Evolutionary conservation across 2,329 filamentous ascomycete genomes (phyloP), one percentile per base, ranked within the genome.

Genomic region (Stachybotrys elegans): DNA sequence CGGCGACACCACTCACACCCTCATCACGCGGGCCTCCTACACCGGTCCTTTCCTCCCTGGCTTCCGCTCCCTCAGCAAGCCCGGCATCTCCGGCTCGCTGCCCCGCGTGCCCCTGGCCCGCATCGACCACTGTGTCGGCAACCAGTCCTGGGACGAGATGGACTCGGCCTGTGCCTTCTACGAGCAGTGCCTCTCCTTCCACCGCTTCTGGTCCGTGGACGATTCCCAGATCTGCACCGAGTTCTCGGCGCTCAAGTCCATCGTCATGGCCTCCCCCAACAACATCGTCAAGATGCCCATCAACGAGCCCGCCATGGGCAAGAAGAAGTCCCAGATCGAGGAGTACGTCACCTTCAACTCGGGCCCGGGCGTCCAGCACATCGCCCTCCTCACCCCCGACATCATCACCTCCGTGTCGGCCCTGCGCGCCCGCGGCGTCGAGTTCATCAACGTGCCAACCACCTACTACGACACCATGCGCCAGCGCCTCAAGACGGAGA

Each of bases 121-220:
- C 54, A 90, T 97, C 68, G 92, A 97, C 70, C 92, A 97, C 75
- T 96, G 92, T 67, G 92, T 97, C 55, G 92, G 92, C 53, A 96
- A 97, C 73, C 91, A 96, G 72, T 86, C 89, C 67, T 96, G 92
- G 92, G 76, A 90, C 66, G 84, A 91, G 65, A 95, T 97, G 81
- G 72, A 73, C 47, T 72, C 72, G 12, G 79, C 79, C 27, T 82
- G 78, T 60, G 73, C 68, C 45, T 83, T 87, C 66, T 97, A 96
- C 72, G 91, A 96, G 71, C 80, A 83, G 50, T 87, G 85, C 50
- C 85, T 96, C 22, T 86, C 85, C 43, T 96, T 96, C 79, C 90
- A 95, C 72, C 88, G 91, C 53, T 96, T 96, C 83, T 96, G 92
- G 92, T 89, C 84, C 43, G 91, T 96, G 46, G 92, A 96, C 65